A percentile compares a stretch with the other conserved stretches of the same genome.
Conservation (phyloP, 768 basidiomycete species). For the Astraeus odoratus region DNA sequence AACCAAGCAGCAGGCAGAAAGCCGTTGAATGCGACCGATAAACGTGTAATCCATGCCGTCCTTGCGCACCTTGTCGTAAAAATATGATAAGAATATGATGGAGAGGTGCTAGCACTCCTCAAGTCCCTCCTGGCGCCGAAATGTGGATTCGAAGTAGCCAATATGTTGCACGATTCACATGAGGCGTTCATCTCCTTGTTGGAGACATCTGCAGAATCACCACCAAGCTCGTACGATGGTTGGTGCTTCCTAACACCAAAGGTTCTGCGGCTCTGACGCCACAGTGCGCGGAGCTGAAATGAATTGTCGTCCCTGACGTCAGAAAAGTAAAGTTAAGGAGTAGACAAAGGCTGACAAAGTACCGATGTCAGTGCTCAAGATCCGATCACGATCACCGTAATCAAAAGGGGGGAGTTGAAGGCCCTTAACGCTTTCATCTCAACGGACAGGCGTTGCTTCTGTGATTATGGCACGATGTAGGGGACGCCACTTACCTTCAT, state of each 20-base stretch:
- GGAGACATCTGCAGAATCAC: not conserved
- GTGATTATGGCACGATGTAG: not conserved
- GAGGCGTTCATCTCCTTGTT: not conserved
- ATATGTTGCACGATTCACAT: not conserved
- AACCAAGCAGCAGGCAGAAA: not conserved
- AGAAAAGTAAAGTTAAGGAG: no score
- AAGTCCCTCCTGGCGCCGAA: not conserved
- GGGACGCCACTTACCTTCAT: not conserved
- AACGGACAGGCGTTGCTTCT: not conserved
- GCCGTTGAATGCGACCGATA: not conserved
- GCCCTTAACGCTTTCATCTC: not conserved
- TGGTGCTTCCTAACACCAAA: not conserved
- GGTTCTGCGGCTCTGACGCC: not conserved
- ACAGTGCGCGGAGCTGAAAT: not conserved
- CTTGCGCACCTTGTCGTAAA: not conserved
- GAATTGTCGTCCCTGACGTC: not conserved
- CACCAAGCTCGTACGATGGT: not conserved
- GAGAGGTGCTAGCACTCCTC: not conserved
- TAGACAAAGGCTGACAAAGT: no score
- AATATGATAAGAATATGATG: not conserved
- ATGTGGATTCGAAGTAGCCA: not conserved
- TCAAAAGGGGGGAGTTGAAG: not conserved
- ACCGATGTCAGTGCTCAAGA: not conserved
- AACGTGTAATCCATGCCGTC: conserved; percentile 1
- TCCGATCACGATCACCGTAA: not conserved